These are phyloP conservation scores for Xylaria sp. DNA, from an alignment of 2,329 filamentous ascomycete genomes.

Conservation along the genomic window DNA sequence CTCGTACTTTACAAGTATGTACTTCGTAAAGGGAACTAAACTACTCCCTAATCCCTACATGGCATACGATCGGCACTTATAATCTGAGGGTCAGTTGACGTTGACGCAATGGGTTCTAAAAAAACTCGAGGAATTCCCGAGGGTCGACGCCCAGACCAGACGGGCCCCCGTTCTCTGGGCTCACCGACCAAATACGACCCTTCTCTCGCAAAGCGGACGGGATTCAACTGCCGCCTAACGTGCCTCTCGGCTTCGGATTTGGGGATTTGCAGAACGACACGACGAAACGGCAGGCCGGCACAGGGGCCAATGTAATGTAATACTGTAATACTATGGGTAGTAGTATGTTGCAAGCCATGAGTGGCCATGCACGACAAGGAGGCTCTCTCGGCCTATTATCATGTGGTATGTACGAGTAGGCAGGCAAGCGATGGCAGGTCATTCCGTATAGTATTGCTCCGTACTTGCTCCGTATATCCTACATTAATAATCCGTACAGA, in stretches of 20 bases:
- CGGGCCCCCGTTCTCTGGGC: constrained; percentile 1
- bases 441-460: not conserved
- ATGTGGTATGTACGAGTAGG: not conserved
- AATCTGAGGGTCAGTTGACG: not conserved
- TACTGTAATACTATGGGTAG: no score
- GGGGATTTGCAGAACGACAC: not conserved
- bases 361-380: constrained; percentile 7
- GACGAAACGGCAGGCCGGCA: constrained; percentile 18
- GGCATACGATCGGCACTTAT: not conserved
- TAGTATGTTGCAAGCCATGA: no score
- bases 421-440: not conserved
- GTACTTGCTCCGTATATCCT: not conserved
- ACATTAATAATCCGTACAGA: no score
- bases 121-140: not conserved
- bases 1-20: no score
- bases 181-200: constrained; percentile 15
- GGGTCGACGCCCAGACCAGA: not conserved
- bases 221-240: constrained; percentile 20
- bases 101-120: no score
- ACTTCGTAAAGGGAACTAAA: not conserved
- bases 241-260: constrained; percentile 13
- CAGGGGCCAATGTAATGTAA: constrained; percentile 3
- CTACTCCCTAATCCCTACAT: not conserved
- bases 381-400: constrained; percentile 15
- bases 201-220: not conserved